Conservation (phyloP, 208 protist genomes). For the Acanthamoeba healyi region DNA sequence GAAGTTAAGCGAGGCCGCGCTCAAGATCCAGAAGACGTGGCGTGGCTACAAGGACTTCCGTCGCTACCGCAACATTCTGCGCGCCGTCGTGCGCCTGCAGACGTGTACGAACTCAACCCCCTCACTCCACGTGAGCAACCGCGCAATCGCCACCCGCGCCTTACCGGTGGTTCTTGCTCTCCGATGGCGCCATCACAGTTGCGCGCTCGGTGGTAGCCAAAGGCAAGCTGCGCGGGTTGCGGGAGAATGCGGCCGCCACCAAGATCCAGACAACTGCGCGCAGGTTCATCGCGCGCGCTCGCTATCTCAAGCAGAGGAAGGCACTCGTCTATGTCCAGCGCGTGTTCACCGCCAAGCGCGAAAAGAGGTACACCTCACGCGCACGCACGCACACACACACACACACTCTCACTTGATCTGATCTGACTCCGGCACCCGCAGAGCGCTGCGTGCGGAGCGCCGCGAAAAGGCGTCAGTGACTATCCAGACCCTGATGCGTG, state of each 20-base stretch:
- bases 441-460: background rate
- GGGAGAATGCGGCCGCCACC: background rate
- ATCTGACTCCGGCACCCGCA: background rate
- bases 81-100: background rate
- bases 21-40: conserved; percentile 59
- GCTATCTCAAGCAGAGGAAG: conserved; percentile 5
- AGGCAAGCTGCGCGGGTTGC: background rate
- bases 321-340: conserved; percentile 52
- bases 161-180: too few relatives aligned
- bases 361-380: background rate
- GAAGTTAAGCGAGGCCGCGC: conserved; percentile 54
- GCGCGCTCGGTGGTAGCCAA: conserved; percentile 13
- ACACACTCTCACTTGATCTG: background rate
- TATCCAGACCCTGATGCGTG: background rate
- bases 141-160: background rate
- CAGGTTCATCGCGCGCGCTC: background rate
- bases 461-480: conserved; percentile 24
- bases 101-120: background rate
- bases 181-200: background rate
- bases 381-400: background rate
- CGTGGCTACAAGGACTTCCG: background rate
- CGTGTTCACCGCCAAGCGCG: conserved; percentile 18
- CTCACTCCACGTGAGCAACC: background rate
- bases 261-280: conserved; percentile 11
- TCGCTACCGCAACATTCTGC: background rate